phyloP scores from a whole-genome alignment of 345 rosid species.

The Passiflora organensis region DNA sequence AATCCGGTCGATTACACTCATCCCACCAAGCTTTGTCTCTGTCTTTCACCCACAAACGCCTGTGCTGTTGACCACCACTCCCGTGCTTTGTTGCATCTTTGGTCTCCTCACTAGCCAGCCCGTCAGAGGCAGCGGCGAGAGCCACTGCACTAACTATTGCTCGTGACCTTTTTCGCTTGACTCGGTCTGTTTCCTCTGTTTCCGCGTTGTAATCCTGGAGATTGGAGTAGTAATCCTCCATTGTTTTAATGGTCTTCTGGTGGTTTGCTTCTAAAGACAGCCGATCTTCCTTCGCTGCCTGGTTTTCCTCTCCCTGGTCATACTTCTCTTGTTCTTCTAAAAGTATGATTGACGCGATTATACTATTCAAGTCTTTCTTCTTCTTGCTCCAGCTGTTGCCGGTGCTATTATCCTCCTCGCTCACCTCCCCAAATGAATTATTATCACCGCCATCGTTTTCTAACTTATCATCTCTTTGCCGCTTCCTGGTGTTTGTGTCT shows the following conservation, averaged over 20 bases:
- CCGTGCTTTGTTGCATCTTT: neutral
- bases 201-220: slow-evolving; percentile 35
- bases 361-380: slow-evolving; percentile 20
- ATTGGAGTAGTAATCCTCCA: slow-evolving; percentile 34
- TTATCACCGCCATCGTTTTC: neutral
- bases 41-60: slow-evolving; percentile 90
- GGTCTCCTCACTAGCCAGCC: neutral
- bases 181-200: slow-evolving; percentile 33
- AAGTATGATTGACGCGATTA: slow-evolving; percentile 25
- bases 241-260: slow-evolving; percentile 24
- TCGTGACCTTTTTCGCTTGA: slow-evolving; percentile 49
- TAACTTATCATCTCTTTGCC: slow-evolving; percentile 6
- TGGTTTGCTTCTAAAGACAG: slow-evolving; percentile 39
- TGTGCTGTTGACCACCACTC: slow-evolving; percentile 34
- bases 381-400: neutral
- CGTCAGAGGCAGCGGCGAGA: slow-evolving; percentile 15
- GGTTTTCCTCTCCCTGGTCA: slow-evolving; percentile 32
- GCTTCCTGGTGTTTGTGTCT: slow-evolving; percentile 2
- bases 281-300: slow-evolving; percentile 34
- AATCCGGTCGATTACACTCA: slow-evolving; percentile 70
- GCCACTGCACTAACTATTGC: slow-evolving; percentile 31
- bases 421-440: neutral
- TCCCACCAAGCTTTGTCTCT: slow-evolving; percentile 94
- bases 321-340: slow-evolving; percentile 57
- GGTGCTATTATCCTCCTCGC: neutral